Evolutionary conservation across 1,284 basidiomycete species (phyloP).

Genomic region (Coniferiporia sulphurascens): DNA sequence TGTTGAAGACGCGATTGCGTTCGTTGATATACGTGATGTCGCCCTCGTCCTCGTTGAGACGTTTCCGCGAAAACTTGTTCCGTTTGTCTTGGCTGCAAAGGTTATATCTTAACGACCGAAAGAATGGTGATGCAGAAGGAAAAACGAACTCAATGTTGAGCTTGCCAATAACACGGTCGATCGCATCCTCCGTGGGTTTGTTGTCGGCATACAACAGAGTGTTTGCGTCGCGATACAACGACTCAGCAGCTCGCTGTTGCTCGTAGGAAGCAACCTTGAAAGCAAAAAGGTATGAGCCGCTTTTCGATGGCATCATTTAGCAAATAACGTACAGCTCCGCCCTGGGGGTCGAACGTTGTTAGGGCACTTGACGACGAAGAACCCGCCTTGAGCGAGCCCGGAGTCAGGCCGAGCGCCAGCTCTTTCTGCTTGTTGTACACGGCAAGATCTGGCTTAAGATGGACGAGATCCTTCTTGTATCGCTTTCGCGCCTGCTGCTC

Average conservation of each 20-base stretch:
- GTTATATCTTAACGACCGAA: neutral
- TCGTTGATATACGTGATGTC: conserved; percentile 99
- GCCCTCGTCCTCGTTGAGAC: conserved; percentile 86
- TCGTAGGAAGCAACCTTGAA: conserved; percentile 50
- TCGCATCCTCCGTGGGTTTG: conserved; percentile 90
- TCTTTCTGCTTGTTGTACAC: conserved; percentile 87
- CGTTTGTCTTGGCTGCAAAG: conserved; percentile 74
- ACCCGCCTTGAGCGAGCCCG: conserved; percentile 51
- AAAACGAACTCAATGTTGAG: conserved; percentile 86
- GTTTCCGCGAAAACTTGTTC: conserved; percentile 81
- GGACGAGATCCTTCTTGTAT: conserved; percentile 88
- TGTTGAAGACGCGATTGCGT: conserved; percentile 97
- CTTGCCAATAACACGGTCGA: conserved; percentile 88
- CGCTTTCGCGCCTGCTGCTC: conserved; percentile 81
- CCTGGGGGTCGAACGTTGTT: conserved; percentile 47
- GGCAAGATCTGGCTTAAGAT: conserved; percentile 81
- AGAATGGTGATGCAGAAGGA: neutral
- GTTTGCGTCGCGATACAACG: conserved; percentile 86
- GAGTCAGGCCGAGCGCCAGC: conserved; percentile 66
- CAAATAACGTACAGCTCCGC: conserved; percentile 35
- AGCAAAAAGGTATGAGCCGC: conserved; percentile 9
- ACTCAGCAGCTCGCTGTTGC: conserved; percentile 68
- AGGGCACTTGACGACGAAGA: conserved; percentile 34
- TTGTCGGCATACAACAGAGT: conserved; percentile 89
- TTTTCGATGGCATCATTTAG: neutral